Evolutionary conservation across 805 yeast species (phyloP).

Genomic region (Debaryomyces prosopidis): DNA sequence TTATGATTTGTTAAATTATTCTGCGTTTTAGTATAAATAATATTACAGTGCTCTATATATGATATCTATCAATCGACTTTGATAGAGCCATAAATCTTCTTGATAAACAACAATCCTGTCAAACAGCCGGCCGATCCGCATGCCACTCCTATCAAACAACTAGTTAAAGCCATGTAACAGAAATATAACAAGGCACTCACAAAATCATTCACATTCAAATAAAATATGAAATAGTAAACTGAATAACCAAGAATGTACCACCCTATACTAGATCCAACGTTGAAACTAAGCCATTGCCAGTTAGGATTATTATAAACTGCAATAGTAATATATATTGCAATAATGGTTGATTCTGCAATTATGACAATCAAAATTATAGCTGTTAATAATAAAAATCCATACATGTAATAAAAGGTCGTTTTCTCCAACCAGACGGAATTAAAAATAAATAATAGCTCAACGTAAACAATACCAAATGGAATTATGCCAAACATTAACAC

Average conservation of each 20-base stretch:
- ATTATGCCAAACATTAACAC: conserved; percentile 61
- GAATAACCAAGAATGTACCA: conserved; percentile 70
- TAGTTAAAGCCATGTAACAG: conserved; percentile 67
- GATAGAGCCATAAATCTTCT: conserved; percentile 57
- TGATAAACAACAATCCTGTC: conserved; percentile 66
- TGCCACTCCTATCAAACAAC: conserved; percentile 61
- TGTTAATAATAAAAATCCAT: conserved; percentile 72
- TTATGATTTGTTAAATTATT: conserved; percentile 2
- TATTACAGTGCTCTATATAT: not conserved
- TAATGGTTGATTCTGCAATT: conserved; percentile 69
- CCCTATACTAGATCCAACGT: conserved; percentile 68
- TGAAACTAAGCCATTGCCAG: conserved; percentile 86
- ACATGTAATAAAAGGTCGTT: conserved; percentile 75
- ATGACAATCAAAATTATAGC: conserved; percentile 59
- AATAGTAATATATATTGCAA: conserved; percentile 65
- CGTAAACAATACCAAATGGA: conserved; percentile 80
- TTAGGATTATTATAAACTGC: conserved; percentile 51
- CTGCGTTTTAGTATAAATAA: too few species aligned
- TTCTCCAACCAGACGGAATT: conserved; percentile 80
- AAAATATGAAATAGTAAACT: conserved; percentile 59
- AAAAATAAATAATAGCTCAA: conserved; percentile 71
- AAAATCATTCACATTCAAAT: conserved; percentile 63
- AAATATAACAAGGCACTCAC: conserved; percentile 69
- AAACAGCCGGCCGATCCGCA: conserved; percentile 76
- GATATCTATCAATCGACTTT: conserved; percentile 48